Conservation (phyloP, 1,284 basidiomycete species). For the Tylopilus sp. region DNA sequence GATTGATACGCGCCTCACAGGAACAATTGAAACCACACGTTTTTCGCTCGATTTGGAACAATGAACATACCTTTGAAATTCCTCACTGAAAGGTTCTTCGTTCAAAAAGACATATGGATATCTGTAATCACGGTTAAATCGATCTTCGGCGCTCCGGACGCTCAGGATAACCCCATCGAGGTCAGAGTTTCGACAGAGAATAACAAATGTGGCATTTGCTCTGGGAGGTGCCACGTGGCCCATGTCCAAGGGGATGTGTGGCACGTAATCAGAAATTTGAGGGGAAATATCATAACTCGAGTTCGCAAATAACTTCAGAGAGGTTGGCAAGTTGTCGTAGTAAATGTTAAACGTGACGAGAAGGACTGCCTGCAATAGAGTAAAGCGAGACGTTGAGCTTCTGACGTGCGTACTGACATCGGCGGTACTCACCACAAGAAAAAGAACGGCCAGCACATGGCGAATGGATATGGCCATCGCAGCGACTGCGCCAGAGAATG, state of each 20-base stretch:
- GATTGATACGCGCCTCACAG: constrained; percentile 48
- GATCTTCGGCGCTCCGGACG: constrained; percentile 51
- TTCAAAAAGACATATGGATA: constrained; percentile 75
- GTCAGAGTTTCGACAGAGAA: constrained; percentile 38
- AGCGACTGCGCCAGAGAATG: neutral
- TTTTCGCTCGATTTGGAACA: constrained; percentile 7
- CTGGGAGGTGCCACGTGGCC: neutral
- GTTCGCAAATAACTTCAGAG: neutral
- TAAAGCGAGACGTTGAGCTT: neutral
- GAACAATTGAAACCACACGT: constrained; percentile 7
- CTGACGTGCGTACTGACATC: neutral
- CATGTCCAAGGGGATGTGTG: neutral
- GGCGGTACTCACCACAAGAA: constrained; percentile 21
- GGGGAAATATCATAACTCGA: neutral
- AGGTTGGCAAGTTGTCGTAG: neutral
- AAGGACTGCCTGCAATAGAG: constrained; percentile 10
- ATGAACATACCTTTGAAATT: constrained; percentile 54
- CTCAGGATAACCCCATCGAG: constrained; percentile 52
- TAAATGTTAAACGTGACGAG: constrained; percentile 11
- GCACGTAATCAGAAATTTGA: neutral
- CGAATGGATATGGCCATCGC: constrained; percentile 23
- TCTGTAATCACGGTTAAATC: constrained; percentile 57
- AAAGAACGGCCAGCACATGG: constrained; percentile 19
- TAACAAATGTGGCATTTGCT: constrained; percentile 31
- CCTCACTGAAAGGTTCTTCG: constrained; percentile 62